Base-by-base conservation (phyloP, 495 filamentous ascomycete species). In the Talaromyces proteolyticus region DNA sequence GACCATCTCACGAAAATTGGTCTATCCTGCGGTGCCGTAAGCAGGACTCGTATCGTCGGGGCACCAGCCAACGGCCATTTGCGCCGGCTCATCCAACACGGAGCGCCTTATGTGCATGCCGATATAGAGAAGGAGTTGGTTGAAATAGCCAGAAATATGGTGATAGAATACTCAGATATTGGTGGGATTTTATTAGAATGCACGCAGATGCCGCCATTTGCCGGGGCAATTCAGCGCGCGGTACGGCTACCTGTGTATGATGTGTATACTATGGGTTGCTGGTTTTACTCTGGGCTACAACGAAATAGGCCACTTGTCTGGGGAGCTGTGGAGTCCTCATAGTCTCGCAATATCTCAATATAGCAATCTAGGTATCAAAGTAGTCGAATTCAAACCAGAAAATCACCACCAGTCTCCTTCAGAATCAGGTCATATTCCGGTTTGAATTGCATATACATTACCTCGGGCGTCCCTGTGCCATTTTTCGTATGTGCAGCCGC, bases 401-500 rank as follows among this genome's bases (percentile, higher is more conserved):
- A 60, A 11, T 57, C 54, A 16, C 52, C 54, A 4, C 43, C 25
- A 7, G 47, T 53, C 21, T 56, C 52, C 42, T 47, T 56, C 24
- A 55, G 22, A 3, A 58, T 8, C 3, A 52, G 24, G 18, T 53
- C 45, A 47, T 55, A 48, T 36, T 58, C 46, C 0, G 53, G 53
- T 47, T 43, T 49, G 21, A 58, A 55, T 37, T 58, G 52, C 55
- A 53, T 61, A 14, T 55, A 58, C 50, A 56, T 55, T 2, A 49
- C 58, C 37, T 53, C 44, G 4, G 58, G 53, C 10, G 18, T 52
- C 3, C 55, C 55, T 22, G 46, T 61, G 11, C 47, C 53, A 14
- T 56, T 59, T 25, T 54, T 50, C 6, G 73, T 74, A 46, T 66
- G 72, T n/a, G 55, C 59, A 3, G 75, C 77, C 53, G 78, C 74